Evolutionary conservation across 1,284 basidiomycete species (phyloP), one percentile per base, ranked within the genome.

Genomic region (Mycena sp.): DNA sequence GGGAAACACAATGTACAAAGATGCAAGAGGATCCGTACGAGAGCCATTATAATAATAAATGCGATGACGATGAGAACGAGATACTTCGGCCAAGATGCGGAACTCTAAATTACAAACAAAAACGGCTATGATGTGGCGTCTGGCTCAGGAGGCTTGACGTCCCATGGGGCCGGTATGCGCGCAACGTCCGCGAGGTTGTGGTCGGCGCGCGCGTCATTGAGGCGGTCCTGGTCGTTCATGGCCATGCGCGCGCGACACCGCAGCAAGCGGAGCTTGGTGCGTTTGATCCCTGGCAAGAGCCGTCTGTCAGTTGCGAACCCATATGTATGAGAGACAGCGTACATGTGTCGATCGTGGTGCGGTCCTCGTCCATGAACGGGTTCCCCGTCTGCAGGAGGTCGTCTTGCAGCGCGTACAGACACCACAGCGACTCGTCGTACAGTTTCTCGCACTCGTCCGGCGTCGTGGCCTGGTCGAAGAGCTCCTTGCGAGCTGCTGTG

Each of bases 361-460:
- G 84, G 74, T 97, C 95, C 70, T 95, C 93, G 46, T 94, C 93
- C 81, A 89, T 85, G 74, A 93, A 93, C 1, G 90, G 88, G 67
- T 92, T 94, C 14, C 88, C 91, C 5, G 87, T 89, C 72, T 96
- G 92, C 70, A 98, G 83, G 3, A 93, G 84, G 65, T 96, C 93
- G 74, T 99, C 97, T 71, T 97, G 89, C 6, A 99, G 83, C 0
- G 95, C 92, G 68, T 94, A 93, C 26, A 99, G 81, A 74, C 96
- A 92, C 92, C 94, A 97, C 19, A 98, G 78, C 0, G 95, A 95
- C 66, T 95, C 95, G 74, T 98, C 96, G 78, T 99, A 99, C 37
- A 96, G 84, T 72, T 92, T 91, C 78, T 98, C 92, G 73, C 96
- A 98, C 69, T 93, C 90, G 67, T 95, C 92, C 21, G 89, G 88